Evolutionary conservation across 441 rosid genomes (phyloP).

Genomic region (Pelargonium citronellum): DNA sequence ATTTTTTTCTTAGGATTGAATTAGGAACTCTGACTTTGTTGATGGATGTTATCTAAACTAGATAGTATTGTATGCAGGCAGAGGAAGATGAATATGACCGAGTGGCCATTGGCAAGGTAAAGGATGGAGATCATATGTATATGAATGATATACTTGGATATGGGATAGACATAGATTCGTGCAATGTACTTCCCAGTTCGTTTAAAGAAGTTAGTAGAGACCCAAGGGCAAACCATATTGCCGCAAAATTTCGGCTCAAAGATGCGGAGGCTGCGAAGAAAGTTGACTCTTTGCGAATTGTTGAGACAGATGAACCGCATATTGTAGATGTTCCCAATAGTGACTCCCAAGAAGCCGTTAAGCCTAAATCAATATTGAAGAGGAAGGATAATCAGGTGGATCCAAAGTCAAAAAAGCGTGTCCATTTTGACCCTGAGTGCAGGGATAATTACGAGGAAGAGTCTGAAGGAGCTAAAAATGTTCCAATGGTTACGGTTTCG

Average conservation of each 20-base stretch:
- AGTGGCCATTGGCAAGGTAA: constrained; percentile 38
- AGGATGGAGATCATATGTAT: constrained; percentile 26
- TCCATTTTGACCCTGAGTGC: constrained; percentile 33
- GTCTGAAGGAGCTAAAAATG: constrained; percentile 18
- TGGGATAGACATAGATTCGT: constrained; percentile 24
- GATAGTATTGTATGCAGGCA: constrained; percentile 23
- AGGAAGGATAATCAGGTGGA: constrained; percentile 30
- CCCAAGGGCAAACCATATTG: constrained; percentile 33
- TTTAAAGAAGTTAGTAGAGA: constrained; percentile 22
- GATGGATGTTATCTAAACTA: constrained; percentile 30
- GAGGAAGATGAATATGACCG: constrained; percentile 54
- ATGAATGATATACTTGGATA: constrained; percentile 24
- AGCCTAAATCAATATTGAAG: constrained; percentile 38
- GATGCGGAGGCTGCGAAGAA: constrained; percentile 33
- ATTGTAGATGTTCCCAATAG: constrained; percentile 14
- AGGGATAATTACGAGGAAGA: constrained; percentile 27
- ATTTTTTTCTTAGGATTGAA: constrained; percentile 9
- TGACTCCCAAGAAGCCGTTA: constrained; percentile 20
- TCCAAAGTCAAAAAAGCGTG: constrained; percentile 38
- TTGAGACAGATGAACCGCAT: constrained; percentile 11
- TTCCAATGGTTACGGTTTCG: constrained; percentile 12
- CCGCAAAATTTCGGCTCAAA: constrained; percentile 40
- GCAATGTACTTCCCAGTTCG: constrained; percentile 19
- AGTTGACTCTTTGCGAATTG: constrained; percentile 19
- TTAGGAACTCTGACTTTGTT: not conserved